These are phyloP conservation scores for Talaromyces verruculosus DNA, from an alignment of 2,329 filamentous ascomycete species.

Conservation along the genomic window DNA sequence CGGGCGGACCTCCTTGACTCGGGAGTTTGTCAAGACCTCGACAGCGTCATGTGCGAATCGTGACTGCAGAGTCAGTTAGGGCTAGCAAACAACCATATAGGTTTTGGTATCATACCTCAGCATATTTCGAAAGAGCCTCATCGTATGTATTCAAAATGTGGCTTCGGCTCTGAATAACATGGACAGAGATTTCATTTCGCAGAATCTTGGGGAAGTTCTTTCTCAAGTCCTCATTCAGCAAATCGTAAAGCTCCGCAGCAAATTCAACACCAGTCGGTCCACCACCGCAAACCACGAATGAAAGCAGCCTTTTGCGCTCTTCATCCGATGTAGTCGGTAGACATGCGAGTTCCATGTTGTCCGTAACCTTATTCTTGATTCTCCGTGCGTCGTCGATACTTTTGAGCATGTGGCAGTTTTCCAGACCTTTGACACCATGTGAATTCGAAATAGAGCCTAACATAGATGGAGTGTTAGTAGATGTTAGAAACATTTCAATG, in stretches of 20 bases:
- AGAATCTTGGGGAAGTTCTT: slow-evolving; percentile 81
- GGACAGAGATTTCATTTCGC: slow-evolving; percentile 96
- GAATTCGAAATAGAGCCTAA: slow-evolving; percentile 81
- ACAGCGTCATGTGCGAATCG: slow-evolving; percentile 89
- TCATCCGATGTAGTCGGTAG: slow-evolving; percentile 89
- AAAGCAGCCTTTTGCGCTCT: slow-evolving; percentile 81
- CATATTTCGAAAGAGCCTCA: slow-evolving; percentile 87
- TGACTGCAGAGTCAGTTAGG: slow-evolving; percentile 44
- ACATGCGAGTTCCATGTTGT: slow-evolving; percentile 86
- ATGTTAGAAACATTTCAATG: too few relatives aligned
- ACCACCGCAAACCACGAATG: slow-evolving; percentile 93
- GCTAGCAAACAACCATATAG: neutral
- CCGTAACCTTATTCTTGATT: slow-evolving; percentile 84
- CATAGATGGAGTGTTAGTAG: slow-evolving; percentile 15
- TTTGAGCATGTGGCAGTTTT: slow-evolving; percentile 93
- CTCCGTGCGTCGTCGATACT: slow-evolving; percentile 87
- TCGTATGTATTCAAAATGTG: slow-evolving; percentile 99
- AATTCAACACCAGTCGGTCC: slow-evolving; percentile 97
- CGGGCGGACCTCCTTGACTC: slow-evolving; percentile 81
- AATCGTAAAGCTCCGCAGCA: slow-evolving; percentile 91
- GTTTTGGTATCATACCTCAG: slow-evolving; percentile 57
- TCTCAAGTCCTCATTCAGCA: slow-evolving; percentile 90
- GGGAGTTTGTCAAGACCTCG: slow-evolving; percentile 85
- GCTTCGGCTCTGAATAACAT: slow-evolving; percentile 88
- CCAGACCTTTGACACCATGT: slow-evolving; percentile 91